Base-by-base conservation (phyloP, 2,329 filamentous ascomycete species). In the Geosmithia flava region DNA sequence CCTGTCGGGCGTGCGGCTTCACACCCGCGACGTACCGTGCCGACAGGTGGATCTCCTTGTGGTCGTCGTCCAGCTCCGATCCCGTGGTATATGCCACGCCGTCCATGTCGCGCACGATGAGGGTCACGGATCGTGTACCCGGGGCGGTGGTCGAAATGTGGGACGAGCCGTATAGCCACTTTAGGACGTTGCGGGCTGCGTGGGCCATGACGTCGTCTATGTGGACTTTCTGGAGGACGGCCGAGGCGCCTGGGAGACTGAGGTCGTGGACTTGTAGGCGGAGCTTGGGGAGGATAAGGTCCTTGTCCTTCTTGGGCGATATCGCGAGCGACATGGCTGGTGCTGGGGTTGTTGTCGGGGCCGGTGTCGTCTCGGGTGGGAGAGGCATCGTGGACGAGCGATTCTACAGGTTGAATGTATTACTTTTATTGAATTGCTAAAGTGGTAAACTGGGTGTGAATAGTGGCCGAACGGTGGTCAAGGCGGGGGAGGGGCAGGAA, bases 1-100 rank as follows among this genome's bases (percentile, higher is more conserved):
- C 53, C 13, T 67, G 65, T 45, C 74, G 72, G 11, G 65, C 55
- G 0, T 62, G 45, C 0, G 72, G 56, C 33, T 58, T 49, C 53
- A 79, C 69, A 44, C 60, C 56, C 42, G 68, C 58, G 55, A 95
- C 80, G 68, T 96, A 95, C 44, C 74, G 68, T 1, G 91, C 78
- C 16, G 81, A 89, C 64, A 97, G 75, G 66, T 96, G 88, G 53
- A 96, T 93, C 62, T 95, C 89, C 61, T 96, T 96, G 71, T 95
- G 88, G 59, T 93, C 85, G 52, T 73, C 55, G 65, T 95, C 90
- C 11, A 94, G 74, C 40, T 89, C 83, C 10, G 71, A 77, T 53
- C 87, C 86, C 0, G 79, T 88, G 1, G 91, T 96, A 68, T 96
- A 95, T 19, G 91, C 91, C 4, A 97, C 87, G 46, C 91, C 91